phyloP scores from a whole-genome alignment of 495 filamentous ascomycete species.

The Corynascus novoguineensis region DNA sequence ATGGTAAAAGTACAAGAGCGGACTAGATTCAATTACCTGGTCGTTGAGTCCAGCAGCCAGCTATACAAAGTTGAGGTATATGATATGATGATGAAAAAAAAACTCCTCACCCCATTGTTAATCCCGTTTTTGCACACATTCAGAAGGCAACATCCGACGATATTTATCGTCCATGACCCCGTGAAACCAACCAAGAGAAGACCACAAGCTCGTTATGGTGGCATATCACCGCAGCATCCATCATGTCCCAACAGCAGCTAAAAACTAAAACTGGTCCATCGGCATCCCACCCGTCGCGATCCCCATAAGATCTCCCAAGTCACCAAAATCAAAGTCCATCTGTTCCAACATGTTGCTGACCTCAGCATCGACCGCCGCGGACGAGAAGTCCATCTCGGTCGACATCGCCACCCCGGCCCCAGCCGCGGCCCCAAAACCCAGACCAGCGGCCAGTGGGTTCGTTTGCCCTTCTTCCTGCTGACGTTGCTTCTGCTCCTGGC shows the following conservation, averaged over 20 bases:
- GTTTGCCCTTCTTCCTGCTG: background rate
- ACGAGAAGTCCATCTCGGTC: constrained; percentile 14
- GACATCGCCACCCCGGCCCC: constrained; percentile 1
- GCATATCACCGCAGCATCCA: background rate
- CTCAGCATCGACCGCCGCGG: constrained; percentile 31
- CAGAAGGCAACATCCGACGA: too few species aligned
- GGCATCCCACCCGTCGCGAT: constrained; percentile 6
- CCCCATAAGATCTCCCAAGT: constrained; percentile 16
- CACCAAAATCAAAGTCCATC: constrained; percentile 33
- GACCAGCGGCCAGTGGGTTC: background rate
- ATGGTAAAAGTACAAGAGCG: too few species aligned
- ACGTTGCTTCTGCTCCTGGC: background rate
- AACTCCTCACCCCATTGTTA: too few species aligned
- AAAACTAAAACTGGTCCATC: constrained; percentile 12
- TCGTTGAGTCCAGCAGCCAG: background rate
- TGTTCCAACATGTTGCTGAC: constrained; percentile 36
- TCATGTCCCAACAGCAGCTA: background rate
- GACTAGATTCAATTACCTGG: too few species aligned
- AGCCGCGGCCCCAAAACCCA: background rate
- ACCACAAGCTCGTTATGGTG: background rate
- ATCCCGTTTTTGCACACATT: background rate
- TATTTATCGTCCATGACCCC: background rate
- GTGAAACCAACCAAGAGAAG: too few species aligned
- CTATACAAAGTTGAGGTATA: constrained; percentile 6
- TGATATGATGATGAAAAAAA: background rate